Percentiles rank a stretch among this genome's conserved stretches.
phyloP scores from a whole-genome alignment of 2,329 filamentous ascomycete genomes.

The Cytospora chrysosperma region DNA sequence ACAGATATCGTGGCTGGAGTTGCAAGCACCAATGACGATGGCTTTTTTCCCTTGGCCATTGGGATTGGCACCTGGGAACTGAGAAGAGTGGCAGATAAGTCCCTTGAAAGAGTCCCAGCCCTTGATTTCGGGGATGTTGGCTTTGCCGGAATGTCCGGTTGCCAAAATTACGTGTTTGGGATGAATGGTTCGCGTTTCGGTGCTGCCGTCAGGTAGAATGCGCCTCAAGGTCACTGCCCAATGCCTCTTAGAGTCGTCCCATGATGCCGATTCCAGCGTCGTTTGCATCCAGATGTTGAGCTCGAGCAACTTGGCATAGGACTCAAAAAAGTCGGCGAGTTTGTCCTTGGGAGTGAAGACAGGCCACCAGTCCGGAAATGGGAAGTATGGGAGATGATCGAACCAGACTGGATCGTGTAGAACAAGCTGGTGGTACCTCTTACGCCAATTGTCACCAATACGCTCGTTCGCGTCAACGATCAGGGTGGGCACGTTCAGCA shows the following conservation, averaged over 20 bases:
- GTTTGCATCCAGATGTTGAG: slow-evolving; percentile 63
- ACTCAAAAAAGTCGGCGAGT: slow-evolving; percentile 62
- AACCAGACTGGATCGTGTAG: slow-evolving; percentile 64
- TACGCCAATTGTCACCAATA: slow-evolving; percentile 61
- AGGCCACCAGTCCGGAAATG: slow-evolving; percentile 62
- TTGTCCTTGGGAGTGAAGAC: slow-evolving; percentile 69
- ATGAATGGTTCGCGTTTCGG: slow-evolving; percentile 43
- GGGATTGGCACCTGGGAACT: slow-evolving; percentile 53
- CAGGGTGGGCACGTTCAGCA: slow-evolving; percentile 51
- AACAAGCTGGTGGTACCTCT: slow-evolving; percentile 54
- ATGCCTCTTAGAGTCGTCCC: slow-evolving; percentile 45
- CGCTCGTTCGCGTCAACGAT: slow-evolving; percentile 50
- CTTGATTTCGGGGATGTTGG: slow-evolving; percentile 33
- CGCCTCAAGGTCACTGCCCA: slow-evolving; percentile 53
- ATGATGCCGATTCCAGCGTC: slow-evolving; percentile 44
- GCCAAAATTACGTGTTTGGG: slow-evolving; percentile 54
- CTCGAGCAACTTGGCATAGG: slow-evolving; percentile 60
- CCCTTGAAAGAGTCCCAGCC: slow-evolving; percentile 56
- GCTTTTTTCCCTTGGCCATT: slow-evolving; percentile 55
- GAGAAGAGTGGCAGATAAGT: slow-evolving; percentile 61
- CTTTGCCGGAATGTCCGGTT: slow-evolving; percentile 53
- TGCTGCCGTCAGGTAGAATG: slow-evolving; percentile 27
- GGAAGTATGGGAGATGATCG: slow-evolving; percentile 59
- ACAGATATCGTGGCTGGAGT: slow-evolving; percentile 67
- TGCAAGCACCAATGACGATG: slow-evolving; percentile 66